A percentile compares a stretch with the other conserved stretches of the same genome.
These are phyloP conservation scores for Vanrija sp. DNA, from an alignment of 1,284 basidiomycete genomes.

Conservation along the genomic window DNA sequence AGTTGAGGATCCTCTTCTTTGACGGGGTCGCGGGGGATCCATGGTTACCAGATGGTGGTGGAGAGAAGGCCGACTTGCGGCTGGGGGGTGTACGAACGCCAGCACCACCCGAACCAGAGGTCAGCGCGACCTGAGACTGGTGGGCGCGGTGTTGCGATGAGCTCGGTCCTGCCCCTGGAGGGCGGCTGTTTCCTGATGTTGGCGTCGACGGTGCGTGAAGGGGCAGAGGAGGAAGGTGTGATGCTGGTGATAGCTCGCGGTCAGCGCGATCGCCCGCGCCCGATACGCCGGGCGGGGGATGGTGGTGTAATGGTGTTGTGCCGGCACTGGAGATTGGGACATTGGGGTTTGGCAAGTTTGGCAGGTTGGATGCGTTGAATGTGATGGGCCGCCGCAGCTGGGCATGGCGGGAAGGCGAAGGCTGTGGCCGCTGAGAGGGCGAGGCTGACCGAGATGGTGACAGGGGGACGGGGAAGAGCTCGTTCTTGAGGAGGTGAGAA, in stretches of 20 bases:
- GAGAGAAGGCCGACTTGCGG: slow-evolving; percentile 36
- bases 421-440: slow-evolving; percentile 19
- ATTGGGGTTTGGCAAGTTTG: slow-evolving; percentile 23
- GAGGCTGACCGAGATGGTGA: slow-evolving; percentile 24
- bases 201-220: slow-evolving; percentile 44
- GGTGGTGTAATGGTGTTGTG: slow-evolving; percentile 41
- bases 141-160: slow-evolving; percentile 41
- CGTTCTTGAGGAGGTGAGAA: slow-evolving; percentile 53
- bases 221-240: slow-evolving; percentile 42
- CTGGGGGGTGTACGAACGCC: slow-evolving; percentile 22
- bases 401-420: slow-evolving; percentile 23
- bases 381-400: slow-evolving; percentile 33
- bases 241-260: slow-evolving; percentile 38
- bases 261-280: slow-evolving; percentile 26
- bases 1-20: slow-evolving; percentile 53
- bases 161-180: slow-evolving; percentile 41
- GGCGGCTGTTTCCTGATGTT: slow-evolving; percentile 34
- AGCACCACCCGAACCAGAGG: slow-evolving; percentile 19
- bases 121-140: slow-evolving; percentile 41
- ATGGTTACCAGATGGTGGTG: slow-evolving; percentile 25
- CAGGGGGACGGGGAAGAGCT: slow-evolving; percentile 50
- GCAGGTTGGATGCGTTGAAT: slow-evolving; percentile 30
- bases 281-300: slow-evolving; percentile 37
- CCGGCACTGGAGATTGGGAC: slow-evolving; percentile 37
- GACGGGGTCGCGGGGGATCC: slow-evolving; percentile 47